phyloP scores from a whole-genome alignment of 2,329 filamentous ascomycete genomes.

The Epichloe coenophiala region DNA sequence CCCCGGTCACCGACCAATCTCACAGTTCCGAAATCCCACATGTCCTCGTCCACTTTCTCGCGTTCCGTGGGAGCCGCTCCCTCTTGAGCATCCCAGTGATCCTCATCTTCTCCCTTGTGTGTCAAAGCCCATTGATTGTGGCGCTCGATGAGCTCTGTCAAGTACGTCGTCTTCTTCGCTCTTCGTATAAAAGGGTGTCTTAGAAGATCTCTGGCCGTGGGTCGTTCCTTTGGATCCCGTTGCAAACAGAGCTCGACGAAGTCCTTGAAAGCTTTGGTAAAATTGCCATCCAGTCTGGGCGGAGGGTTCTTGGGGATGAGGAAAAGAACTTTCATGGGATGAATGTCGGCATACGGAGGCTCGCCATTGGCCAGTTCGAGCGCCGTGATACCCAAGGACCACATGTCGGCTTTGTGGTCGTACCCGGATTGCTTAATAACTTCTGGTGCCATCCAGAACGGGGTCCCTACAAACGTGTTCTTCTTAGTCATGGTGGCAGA shows the following conservation, averaged over 20 bases:
- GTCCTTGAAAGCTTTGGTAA: constrained; percentile 71
- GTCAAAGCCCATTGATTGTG: constrained; percentile 76
- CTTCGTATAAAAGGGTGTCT: constrained; percentile 82
- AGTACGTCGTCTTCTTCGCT: constrained; percentile 90
- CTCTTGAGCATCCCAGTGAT: constrained; percentile 42
- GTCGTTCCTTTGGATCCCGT: constrained; percentile 78
- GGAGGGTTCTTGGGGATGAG: constrained; percentile 91
- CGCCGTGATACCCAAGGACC: constrained; percentile 90
- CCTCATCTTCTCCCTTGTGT: constrained; percentile 59
- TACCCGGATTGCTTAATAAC: constrained; percentile 98
- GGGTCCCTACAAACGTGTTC: constrained; percentile 95
- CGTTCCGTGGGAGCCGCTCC: constrained; percentile 40
- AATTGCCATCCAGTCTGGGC: constrained; percentile 67
- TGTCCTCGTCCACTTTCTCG: constrained; percentile 56
- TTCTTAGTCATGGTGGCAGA: constrained; percentile 99
- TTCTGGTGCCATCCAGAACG: constrained; percentile 99
- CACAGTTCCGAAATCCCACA: constrained; percentile 98
- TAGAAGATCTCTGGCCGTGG: constrained; percentile 73
- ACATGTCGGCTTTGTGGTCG: constrained; percentile 95
- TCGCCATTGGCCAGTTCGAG: constrained; percentile 85
- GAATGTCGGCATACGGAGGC: constrained; percentile 89
- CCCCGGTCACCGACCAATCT: constrained; percentile 60
- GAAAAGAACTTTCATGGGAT: constrained; percentile 97
- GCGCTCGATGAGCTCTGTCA: constrained; percentile 90
- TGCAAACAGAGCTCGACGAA: constrained; percentile 75